Evolutionary conservation across 2,329 filamentous ascomycete genomes (phyloP), one percentile per base, ranked within the genome.

Genomic region (Akanthomyces uredinophilus): DNA sequence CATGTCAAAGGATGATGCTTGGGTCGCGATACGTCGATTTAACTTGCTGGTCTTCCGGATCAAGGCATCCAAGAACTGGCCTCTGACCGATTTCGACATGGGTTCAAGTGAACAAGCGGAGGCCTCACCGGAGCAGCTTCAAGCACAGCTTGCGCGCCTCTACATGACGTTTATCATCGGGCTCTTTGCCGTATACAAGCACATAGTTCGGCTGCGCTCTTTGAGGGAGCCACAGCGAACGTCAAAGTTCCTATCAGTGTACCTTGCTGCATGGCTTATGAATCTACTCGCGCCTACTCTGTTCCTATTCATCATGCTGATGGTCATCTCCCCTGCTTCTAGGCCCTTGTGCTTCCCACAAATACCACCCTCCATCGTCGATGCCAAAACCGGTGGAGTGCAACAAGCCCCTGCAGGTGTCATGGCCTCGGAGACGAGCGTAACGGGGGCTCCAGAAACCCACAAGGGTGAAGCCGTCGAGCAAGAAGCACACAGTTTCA

Each of bases 381-480:
- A 88, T 65, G 78, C 80, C 39, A 85, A 81, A 63, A 88, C 88
- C 0, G 91, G 91, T 7, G 89, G 89, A 7, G 79, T 94, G 1
- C 87, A 95, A 72, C 93, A 89, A 68, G 91, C 91, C 0, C 85
- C 86, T 56, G 83, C 91, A 3, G 91, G 91, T 1, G 85, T 92
- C 0, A 75, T 95, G 0, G 91, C 89, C 1, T 92, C 88, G 22
- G 83, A 87, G 32, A 89, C 92, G 64, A 92, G 88, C 62, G 82
- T 89, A 0, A 96, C 91, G 0, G 92, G 91, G 1, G 91, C 91
- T 0, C 88, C 91, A 0, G 90, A 96, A 71, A 91, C 91, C 66
- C 85, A 91, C 74, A 88, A 91, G 70, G 91, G 92, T 29, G 91
- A 95, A 71, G 90, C 90, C 0, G 89, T 92, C 1, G 91, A 96